These are phyloP conservation scores for Tolypocladium amazonense DNA, from an alignment of 2,329 filamentous ascomycete species.

Conservation along the genomic window DNA sequence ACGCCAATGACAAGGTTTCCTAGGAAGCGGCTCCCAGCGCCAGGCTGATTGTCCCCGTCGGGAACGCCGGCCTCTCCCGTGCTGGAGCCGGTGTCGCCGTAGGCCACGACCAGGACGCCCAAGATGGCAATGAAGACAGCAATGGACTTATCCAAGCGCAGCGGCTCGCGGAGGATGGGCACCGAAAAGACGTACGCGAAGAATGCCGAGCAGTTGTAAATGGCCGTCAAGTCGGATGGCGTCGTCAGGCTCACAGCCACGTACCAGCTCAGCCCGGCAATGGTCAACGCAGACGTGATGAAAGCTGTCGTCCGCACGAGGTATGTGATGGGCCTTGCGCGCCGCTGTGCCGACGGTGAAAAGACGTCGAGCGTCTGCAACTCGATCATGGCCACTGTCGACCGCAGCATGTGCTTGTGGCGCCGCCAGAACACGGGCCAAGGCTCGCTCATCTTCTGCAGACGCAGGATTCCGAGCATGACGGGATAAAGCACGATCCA, in stretches of 20 bases:
- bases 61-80: conserved; percentile 25
- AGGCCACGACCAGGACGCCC: conserved; percentile 90
- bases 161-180: conserved; percentile 73
- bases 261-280: conserved; percentile 93
- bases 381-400: conserved; percentile 71
- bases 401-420: conserved; percentile 38
- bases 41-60: not conserved
- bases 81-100: conserved; percentile 59
- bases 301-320: conserved; percentile 70
- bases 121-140: conserved; percentile 79
- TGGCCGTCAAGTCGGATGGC: conserved; percentile 86
- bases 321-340: conserved; percentile 47
- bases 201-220: conserved; percentile 98
- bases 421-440: conserved; percentile 79
- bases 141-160: conserved; percentile 74
- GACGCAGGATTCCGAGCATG: conserved; percentile 68
- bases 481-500: conserved; percentile 85
- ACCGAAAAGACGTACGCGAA: conserved; percentile 98
- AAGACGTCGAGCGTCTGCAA: conserved; percentile 61
- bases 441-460: conserved; percentile 67
- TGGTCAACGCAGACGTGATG: conserved; percentile 75
- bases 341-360: conserved; percentile 23
- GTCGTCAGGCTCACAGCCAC: conserved; percentile 89
- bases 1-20: conserved; percentile 89
- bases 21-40: conserved; percentile 55